These are phyloP conservation scores for Microbotryum saponariae DNA, from an alignment of 1,284 basidiomycete genomes.

Conservation along the genomic window DNA sequence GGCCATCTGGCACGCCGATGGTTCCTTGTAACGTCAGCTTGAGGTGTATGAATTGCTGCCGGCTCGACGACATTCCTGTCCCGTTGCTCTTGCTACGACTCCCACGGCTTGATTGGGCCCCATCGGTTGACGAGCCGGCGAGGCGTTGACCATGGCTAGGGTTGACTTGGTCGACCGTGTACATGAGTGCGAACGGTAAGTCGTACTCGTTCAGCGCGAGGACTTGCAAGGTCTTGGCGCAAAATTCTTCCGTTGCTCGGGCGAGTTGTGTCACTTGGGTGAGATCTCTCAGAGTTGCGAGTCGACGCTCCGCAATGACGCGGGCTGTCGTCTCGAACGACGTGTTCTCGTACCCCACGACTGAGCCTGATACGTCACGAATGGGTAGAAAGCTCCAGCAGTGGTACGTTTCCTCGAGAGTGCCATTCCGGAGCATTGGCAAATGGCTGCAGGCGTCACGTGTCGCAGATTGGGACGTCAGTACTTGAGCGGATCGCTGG, in stretches of 20 bases:
- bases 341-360: slow-evolving; percentile 27
- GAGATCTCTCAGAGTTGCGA: slow-evolving; percentile 30
- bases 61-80: too few species aligned
- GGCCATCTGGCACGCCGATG: slow-evolving; percentile 17
- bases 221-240: slow-evolving; percentile 9
- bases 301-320: slow-evolving; percentile 28
- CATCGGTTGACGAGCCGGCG: background rate
- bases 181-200: slow-evolving; percentile 29
- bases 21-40: slow-evolving; percentile 2
- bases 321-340: slow-evolving; percentile 29
- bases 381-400: background rate
- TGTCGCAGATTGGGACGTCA: too few species aligned
- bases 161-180: slow-evolving; percentile 19
- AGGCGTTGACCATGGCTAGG: slow-evolving; percentile 14
- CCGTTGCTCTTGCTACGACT: background rate
- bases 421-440: slow-evolving; percentile 8
- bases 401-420: slow-evolving; percentile 23
- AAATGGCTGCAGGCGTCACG: too few species aligned
- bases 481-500: background rate
- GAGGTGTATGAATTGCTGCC: too few species aligned
- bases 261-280: slow-evolving; percentile 27
- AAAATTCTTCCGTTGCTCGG: slow-evolving; percentile 15
- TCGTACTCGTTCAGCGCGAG: slow-evolving; percentile 29
- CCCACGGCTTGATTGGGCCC: too few species aligned
- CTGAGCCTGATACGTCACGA: background rate